These are phyloP conservation scores for Myriosclerotinia scirpicola DNA, from an alignment of 2,329 filamentous ascomycete genomes.

Conservation along the genomic window DNA sequence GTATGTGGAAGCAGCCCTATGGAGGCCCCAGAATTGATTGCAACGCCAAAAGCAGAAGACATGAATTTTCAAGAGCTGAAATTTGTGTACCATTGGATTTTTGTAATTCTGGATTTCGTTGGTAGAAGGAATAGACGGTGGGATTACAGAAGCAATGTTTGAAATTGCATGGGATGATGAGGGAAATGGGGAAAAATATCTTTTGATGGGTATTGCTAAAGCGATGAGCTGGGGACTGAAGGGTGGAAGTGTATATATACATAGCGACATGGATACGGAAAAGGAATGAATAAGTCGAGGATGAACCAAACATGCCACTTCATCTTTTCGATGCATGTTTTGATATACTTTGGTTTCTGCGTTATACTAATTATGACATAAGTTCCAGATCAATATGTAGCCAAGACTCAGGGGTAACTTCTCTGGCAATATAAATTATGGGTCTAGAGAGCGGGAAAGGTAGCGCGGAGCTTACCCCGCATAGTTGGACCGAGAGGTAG, in stretches of 20 bases:
- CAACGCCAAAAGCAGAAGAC: constrained; percentile 23
- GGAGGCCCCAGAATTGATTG: constrained; percentile 3
- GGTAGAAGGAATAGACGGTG: constrained; percentile 7
- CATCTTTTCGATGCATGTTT: background rate
- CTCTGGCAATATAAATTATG: background rate
- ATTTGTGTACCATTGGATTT: constrained; percentile 31
- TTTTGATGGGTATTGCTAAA: background rate
- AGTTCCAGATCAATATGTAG: background rate
- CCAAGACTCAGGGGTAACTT: constrained; percentile 12
- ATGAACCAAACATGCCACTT: background rate
- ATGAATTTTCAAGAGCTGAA: constrained; percentile 40
- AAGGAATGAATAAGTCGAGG: constrained; percentile 1
- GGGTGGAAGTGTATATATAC: constrained; percentile 13
- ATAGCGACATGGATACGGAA: background rate
- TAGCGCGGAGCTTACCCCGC: constrained; percentile 16
- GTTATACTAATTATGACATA: constrained; percentile 10
- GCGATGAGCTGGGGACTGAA: background rate
- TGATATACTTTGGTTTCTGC: background rate
- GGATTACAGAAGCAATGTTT: background rate
- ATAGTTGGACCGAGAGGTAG: background rate
- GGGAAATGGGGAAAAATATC: background rate
- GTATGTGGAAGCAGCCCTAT: constrained; percentile 13
- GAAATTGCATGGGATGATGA: background rate
- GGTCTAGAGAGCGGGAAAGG: background rate
- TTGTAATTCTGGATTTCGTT: constrained; percentile 13